Evolutionary conservation across 1,284 basidiomycete genomes (phyloP).

Genomic region (Apiotrichum mycotoxinovorans): DNA sequence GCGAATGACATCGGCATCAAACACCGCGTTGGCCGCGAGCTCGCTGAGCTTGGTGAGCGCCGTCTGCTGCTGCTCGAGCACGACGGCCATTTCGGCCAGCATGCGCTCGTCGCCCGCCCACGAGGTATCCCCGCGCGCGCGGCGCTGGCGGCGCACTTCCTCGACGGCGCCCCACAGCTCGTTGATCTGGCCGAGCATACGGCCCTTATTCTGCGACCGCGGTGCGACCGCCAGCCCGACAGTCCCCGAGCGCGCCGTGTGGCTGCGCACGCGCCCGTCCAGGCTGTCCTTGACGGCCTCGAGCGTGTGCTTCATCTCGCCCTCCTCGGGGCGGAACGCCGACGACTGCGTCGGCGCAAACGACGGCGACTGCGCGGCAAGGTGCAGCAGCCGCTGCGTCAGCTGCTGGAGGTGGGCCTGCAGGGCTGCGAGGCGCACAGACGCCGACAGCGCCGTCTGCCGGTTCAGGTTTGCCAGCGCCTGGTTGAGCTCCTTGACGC

Average conservation of each 20-base stretch:
- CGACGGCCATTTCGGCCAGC: constrained; percentile 69
- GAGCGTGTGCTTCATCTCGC: constrained; percentile 62
- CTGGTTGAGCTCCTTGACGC: constrained; percentile 66
- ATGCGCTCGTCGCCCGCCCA: constrained; percentile 85
- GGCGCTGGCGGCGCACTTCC: constrained; percentile 56
- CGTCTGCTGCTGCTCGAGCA: constrained; percentile 71
- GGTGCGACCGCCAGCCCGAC: constrained; percentile 17
- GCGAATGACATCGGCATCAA: constrained; percentile 65
- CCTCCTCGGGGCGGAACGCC: constrained; percentile 76
- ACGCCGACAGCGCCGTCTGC: constrained; percentile 65
- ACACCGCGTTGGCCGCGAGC: constrained; percentile 63
- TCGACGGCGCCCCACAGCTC: constrained; percentile 83
- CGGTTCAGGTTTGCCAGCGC: constrained; percentile 64
- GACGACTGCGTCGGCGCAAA: constrained; percentile 73
- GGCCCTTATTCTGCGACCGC: constrained; percentile 47
- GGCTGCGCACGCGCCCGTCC: constrained; percentile 50
- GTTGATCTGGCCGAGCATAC: constrained; percentile 61
- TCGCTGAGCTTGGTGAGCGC: constrained; percentile 74
- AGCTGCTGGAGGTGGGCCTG: constrained; percentile 68
- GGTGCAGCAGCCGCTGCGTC: constrained; percentile 66
- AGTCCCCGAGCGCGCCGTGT: constrained; percentile 5
- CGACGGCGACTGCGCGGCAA: constrained; percentile 72
- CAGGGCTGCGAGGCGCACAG: constrained; percentile 65
- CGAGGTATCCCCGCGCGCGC: constrained; percentile 52
- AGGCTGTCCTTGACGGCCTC: constrained; percentile 74